Percentiles rank a stretch among this genome's conserved stretches.
These are phyloP conservation scores for Leucocoprinus sp. DNA, from an alignment of 768 basidiomycete genomes.

Conservation along the genomic window DNA sequence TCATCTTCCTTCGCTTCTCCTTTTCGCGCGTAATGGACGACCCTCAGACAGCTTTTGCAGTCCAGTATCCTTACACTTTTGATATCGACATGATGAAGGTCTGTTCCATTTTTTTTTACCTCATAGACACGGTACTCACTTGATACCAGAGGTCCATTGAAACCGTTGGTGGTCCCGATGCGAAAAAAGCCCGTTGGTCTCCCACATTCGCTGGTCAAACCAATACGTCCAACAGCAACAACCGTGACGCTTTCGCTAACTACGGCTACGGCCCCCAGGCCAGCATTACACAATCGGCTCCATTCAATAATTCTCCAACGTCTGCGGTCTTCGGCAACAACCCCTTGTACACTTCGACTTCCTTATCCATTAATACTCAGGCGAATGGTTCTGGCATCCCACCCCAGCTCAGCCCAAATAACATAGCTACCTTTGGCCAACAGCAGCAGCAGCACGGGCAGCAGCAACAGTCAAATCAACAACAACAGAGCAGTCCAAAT, in stretches of 20 bases:
- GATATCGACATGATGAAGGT: slow-evolving; percentile 95
- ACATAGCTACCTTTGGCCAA: slow-evolving; percentile 34
- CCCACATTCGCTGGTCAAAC: slow-evolving; percentile 44
- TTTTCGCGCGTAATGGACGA: slow-evolving; percentile 56
- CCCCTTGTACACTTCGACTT: slow-evolving; percentile 67
- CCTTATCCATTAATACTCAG: slow-evolving; percentile 60
- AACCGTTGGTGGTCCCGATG: slow-evolving; percentile 69
- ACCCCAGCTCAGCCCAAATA: slow-evolving; percentile 63
- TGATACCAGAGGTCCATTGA: slow-evolving; percentile 74
- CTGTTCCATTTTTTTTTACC: slow-evolving; percentile 13
- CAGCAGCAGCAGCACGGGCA: slow-evolving; percentile 36
- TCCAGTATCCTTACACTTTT: slow-evolving; percentile 64
- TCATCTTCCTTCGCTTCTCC: slow-evolving; percentile 35
- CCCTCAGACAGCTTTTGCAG: slow-evolving; percentile 59
- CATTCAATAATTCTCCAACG: slow-evolving; percentile 40
- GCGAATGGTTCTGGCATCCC: slow-evolving; percentile 42
- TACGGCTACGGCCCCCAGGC: slow-evolving; percentile 81
- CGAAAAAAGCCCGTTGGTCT: slow-evolving; percentile 89
- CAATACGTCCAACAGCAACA: slow-evolving; percentile 11
- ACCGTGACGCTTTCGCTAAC: slow-evolving; percentile 73
- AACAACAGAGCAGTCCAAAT: slow-evolving; percentile 36
- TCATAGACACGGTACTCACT: slow-evolving; percentile 6
- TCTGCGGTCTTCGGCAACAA: slow-evolving; percentile 41
- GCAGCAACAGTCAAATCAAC: slow-evolving; percentile 36
- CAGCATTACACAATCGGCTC: slow-evolving; percentile 44